phyloP scores from a whole-genome alignment of 208 protist species.

The Leishmania major region DNA sequence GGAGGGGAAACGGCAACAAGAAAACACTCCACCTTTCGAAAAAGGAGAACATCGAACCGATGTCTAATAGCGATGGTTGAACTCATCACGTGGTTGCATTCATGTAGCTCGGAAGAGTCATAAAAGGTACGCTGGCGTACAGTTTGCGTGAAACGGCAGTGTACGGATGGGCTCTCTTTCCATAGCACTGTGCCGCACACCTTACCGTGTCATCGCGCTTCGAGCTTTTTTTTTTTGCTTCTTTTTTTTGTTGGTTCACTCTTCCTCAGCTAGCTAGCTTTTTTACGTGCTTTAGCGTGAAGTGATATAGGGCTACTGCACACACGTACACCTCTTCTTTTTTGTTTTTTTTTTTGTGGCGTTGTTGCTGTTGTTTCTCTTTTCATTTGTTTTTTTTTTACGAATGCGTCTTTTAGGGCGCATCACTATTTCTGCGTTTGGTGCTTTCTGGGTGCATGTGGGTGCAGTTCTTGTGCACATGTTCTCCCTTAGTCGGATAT shows the following conservation, averaged over 20 bases:
- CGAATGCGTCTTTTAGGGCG: not conserved
- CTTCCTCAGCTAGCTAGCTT: not conserved
- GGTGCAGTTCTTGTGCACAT: not conserved
- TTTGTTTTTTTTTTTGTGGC: slow-evolving; percentile 13
- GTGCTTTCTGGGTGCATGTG: not conserved
- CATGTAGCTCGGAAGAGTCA: not conserved
- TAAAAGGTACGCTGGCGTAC: not conserved
- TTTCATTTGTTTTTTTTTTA: not conserved
- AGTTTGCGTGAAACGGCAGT: not conserved
- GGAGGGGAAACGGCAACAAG: not conserved
- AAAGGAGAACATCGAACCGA: not conserved
- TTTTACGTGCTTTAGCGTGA: not conserved
- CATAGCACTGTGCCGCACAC: not conserved
- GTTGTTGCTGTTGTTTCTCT: too few relatives aligned
- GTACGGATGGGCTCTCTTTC: not conserved
- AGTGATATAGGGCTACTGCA: not conserved
- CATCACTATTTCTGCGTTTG: not conserved
- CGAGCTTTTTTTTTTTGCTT: not conserved
- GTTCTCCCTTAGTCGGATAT: not conserved
- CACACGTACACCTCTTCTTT: slow-evolving; percentile 2
- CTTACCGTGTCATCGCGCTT: not conserved
- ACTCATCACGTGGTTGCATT: not conserved
- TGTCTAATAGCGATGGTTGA: not conserved
- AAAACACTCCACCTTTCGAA: not conserved
- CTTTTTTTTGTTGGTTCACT: not conserved